Evolutionary conservation across 176 grass and related monocot genomes (phyloP), one percentile per base, ranked within the genome.

Genomic region (Saccharum spontaneum): DNA sequence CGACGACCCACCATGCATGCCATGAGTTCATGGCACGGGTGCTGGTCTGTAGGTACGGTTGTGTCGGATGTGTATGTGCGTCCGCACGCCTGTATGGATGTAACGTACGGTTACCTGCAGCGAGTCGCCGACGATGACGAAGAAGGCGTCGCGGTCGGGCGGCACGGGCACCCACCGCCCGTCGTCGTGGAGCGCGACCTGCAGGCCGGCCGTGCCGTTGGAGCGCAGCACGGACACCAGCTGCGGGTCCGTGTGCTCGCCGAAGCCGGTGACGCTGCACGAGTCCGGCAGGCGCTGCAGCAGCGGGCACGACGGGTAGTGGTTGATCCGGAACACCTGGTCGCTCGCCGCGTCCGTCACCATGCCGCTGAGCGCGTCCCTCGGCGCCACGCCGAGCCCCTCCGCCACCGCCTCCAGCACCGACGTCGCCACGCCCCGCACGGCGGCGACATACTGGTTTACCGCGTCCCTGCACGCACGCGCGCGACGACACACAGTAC

Each of bases 181-280:
- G 82, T 93, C 59, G 82, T 88, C 87, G 61, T 67, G 75, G 67
- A 98, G 87, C 6, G 92, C 88, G 45, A 98, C 68, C 86, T 98
- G 92, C 15, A 98, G 88, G 10, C 95, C 95, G 0, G 77, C 0
- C 30, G 87, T 81, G 74, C 52, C 77, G 87, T 95, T 98, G 63
- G 90, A 98, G 67, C 85, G 80, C 37, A 94, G 83, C 62, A 98
- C 85, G 23, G 95, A 98, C 11, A 98, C 76, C 30, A 98, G 83
- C 86, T 98, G 95, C 13, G 95, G 95, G 48, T 98, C 95, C 14
- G 92, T 98, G 89, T 98, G 95, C 90, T 94, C 95, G 54, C 92
- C 92, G 69, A 98, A 98, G 7, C 95, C 95, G 4, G 89, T 95
- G 4, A 90, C 67, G 76, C 87, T 79, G 85, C 41, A 71, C 49